phyloP scores from a whole-genome alignment of 2,329 filamentous ascomycete species.

The Sclerotinia glacialis region DNA sequence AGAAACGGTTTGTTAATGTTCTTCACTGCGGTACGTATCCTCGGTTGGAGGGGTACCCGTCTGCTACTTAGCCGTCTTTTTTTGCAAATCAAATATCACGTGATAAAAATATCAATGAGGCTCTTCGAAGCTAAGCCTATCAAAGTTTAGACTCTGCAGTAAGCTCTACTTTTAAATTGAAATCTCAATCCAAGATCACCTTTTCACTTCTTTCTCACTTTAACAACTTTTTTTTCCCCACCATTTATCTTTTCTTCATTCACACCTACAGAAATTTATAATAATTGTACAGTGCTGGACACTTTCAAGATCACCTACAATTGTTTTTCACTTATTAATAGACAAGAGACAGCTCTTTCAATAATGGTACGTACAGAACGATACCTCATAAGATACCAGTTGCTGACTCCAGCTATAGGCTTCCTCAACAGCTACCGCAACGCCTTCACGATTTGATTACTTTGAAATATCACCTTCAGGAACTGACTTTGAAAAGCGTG shows the following conservation, averaged over 20 bases:
- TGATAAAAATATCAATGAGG: accelerated
- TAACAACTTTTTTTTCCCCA: conserved; percentile 15
- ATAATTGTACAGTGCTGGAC: conserved; percentile 35
- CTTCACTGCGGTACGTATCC: neutral
- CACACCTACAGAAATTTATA: neutral
- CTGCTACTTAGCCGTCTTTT: neutral
- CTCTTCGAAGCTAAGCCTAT: neutral
- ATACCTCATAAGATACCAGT: neutral
- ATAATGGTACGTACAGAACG: conserved; percentile 35
- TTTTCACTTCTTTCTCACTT: neutral
- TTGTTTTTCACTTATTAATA: conserved; percentile 26
- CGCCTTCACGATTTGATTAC: conserved; percentile 45
- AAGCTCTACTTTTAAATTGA: conserved; percentile 5
- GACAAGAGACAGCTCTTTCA: conserved; percentile 28
- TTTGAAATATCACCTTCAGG: neutral
- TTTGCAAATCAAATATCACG: neutral
- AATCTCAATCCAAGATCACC: conserved; percentile 13
- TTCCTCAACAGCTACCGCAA: conserved; percentile 55
- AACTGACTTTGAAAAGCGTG: conserved; percentile 69
- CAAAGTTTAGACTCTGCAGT: neutral
- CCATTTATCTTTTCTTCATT: conserved; percentile 15
- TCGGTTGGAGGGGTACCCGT: neutral
- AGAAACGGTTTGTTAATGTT: neutral
- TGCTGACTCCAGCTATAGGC: conserved; percentile 29
- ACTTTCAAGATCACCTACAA: conserved; percentile 29